A percentile compares a stretch with the other conserved stretches of the same genome.
Conservation (phyloP, 345 rosid genomes). For the Gynandropsis gynandra region DNA sequence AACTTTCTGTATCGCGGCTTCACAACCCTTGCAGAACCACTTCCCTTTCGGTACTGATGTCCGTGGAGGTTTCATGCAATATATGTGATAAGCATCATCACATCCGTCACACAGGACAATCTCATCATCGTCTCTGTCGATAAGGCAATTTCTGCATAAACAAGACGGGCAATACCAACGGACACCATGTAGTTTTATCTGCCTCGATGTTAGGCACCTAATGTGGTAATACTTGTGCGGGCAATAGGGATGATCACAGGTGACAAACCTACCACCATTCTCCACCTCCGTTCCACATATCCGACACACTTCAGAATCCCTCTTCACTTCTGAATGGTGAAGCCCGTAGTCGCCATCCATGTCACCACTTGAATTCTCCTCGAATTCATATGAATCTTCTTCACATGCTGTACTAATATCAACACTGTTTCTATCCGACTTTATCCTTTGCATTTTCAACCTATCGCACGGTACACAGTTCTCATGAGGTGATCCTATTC, state of each 20-base stretch:
- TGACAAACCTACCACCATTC: slow-evolving; percentile 39
- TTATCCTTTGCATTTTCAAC: slow-evolving; percentile 37
- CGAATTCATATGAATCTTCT: slow-evolving; percentile 29
- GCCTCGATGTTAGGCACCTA: slow-evolving; percentile 68
- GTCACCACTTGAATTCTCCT: slow-evolving; percentile 39
- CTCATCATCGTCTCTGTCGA: slow-evolving; percentile 70
- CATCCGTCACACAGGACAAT: slow-evolving; percentile 86
- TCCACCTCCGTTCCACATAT: slow-evolving; percentile 44
- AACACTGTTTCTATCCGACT: slow-evolving; percentile 24
- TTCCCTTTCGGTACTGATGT: slow-evolving; percentile 47
- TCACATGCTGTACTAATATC: slow-evolving; percentile 23
- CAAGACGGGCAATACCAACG: slow-evolving; percentile 95
- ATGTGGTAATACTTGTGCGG: slow-evolving; percentile 58
- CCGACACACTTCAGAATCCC: slow-evolving; percentile 35
- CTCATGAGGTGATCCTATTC: slow-evolving; percentile 61
- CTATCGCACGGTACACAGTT: slow-evolving; percentile 68
- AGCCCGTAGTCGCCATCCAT: slow-evolving; percentile 22
- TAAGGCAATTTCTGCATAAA: slow-evolving; percentile 66
- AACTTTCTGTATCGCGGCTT: slow-evolving; percentile 42
- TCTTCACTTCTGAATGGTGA: slow-evolving; percentile 19
- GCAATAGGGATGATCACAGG: slow-evolving; percentile 60
- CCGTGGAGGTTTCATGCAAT: slow-evolving; percentile 71
- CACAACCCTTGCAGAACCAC: slow-evolving; percentile 82
- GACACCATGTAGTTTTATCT: slow-evolving; percentile 48
- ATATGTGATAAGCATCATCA: slow-evolving; percentile 83